These are phyloP conservation scores for Fusarium nurragi DNA, from an alignment of 2,329 filamentous ascomycete genomes.

Conservation along the genomic window DNA sequence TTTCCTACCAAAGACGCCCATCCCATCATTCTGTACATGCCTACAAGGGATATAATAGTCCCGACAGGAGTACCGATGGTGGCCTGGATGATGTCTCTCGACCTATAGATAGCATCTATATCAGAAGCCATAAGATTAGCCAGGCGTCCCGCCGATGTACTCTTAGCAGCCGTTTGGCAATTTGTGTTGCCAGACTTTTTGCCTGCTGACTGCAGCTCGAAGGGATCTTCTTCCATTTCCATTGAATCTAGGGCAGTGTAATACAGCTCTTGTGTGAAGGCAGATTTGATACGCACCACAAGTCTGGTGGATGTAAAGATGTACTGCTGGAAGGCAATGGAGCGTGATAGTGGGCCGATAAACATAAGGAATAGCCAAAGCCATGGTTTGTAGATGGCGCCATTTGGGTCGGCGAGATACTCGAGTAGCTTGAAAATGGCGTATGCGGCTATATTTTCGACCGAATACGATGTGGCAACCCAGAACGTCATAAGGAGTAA, in stretches of 20 bases:
- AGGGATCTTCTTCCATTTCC: conserved; percentile 65
- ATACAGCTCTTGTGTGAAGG: conserved; percentile 67
- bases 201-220: conserved; percentile 44
- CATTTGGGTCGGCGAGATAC: conserved; percentile 59
- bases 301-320: conserved; percentile 66
- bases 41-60: conserved; percentile 58
- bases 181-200: conserved; percentile 42
- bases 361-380: conserved; percentile 66
- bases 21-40: conserved; percentile 64
- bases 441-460: conserved; percentile 63
- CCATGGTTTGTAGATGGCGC: conserved; percentile 58
- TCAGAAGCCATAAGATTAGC: conserved; percentile 69
- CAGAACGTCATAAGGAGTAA: conserved; percentile 58
- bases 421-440: conserved; percentile 63
- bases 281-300: conserved; percentile 64
- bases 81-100: conserved; percentile 62
- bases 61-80: conserved; percentile 57
- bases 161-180: conserved; percentile 46
- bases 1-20: conserved; percentile 66
- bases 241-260: conserved; percentile 64
- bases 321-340: conserved; percentile 65
- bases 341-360: conserved; percentile 58
- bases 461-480: conserved; percentile 49
- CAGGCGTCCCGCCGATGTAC: conserved; percentile 60
- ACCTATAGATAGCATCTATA: conserved; percentile 62